Evolutionary conservation across 179 eudicot genomes (phyloP).

Genomic region (Spinacia oleracea): DNA sequence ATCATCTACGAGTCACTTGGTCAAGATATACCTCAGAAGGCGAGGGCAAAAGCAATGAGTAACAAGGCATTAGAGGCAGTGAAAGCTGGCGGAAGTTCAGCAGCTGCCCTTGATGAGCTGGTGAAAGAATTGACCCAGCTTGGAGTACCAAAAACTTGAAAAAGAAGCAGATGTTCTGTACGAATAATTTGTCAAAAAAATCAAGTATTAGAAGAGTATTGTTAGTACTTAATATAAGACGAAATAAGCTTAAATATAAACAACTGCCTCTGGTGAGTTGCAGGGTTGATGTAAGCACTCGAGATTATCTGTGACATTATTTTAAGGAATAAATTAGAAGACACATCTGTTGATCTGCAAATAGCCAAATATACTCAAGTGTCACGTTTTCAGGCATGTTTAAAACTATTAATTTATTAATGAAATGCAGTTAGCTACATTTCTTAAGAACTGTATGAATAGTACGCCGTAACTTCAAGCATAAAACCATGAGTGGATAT

Average conservation of each 20-base stretch:
- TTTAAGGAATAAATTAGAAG: too few species aligned
- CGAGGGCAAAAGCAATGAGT: constrained; percentile 43
- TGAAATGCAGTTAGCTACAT: too few species aligned
- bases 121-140: constrained; percentile 31
- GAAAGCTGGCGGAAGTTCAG: constrained; percentile 49
- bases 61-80: constrained; percentile 47
- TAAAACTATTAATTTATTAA: too few species aligned
- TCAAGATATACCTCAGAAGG: constrained; percentile 31
- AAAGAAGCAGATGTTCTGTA: background rate
- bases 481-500: background rate
- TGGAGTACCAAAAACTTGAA: background rate
- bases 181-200: too few species aligned
- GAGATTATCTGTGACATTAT: background rate
- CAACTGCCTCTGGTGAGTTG: too few species aligned
- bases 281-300: background rate
- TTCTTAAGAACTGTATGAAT: too few species aligned
- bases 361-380: background rate
- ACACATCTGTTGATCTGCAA: background rate
- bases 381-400: background rate
- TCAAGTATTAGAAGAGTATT: background rate
- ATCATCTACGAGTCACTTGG: constrained; percentile 37
- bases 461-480: too few species aligned
- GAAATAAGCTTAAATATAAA: too few species aligned
- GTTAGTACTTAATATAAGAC: background rate
- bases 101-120: constrained; percentile 43